Conservation (phyloP, 306 rosid genomes). For the Echinosophora koreensis region DNA sequence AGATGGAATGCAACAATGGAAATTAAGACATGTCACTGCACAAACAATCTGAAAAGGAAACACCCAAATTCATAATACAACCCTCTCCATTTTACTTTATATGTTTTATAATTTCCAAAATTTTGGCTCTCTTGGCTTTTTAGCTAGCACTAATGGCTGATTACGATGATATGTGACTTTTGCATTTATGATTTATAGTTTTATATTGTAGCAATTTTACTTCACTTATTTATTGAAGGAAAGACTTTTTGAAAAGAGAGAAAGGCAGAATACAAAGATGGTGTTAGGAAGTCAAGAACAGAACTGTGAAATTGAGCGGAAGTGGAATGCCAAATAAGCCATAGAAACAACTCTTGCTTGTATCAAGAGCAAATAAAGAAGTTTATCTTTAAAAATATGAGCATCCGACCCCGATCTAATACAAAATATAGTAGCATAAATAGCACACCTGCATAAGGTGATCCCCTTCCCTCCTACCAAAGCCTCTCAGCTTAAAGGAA, state of each 20-base stretch:
- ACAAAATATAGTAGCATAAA: background rate
- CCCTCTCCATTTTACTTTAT: no score
- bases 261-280: background rate
- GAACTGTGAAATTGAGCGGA: background rate
- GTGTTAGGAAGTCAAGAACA: no score
- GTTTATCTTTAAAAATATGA: slow-evolving; percentile 11
- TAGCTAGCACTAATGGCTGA: background rate
- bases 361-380: slow-evolving; percentile 14
- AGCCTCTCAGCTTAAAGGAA: slow-evolving; percentile 8
- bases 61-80: background rate
- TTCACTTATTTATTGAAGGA: background rate
- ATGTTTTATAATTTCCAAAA: no score
- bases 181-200: background rate
- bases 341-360: slow-evolving; percentile 20
- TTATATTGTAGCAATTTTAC: background rate
- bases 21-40: background rate
- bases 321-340: slow-evolving; percentile 26
- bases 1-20: slow-evolving; percentile 10
- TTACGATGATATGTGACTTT: background rate
- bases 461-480: slow-evolving; percentile 10
- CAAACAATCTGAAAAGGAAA: slow-evolving; percentile 4
- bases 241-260: background rate
- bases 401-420: slow-evolving; percentile 19
- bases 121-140: no score
- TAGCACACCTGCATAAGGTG: background rate